A percentile compares a stretch with the other conserved stretches of the same genome.
phyloP scores from a whole-genome alignment of 345 rosid genomes.

The Acer campestre region DNA sequence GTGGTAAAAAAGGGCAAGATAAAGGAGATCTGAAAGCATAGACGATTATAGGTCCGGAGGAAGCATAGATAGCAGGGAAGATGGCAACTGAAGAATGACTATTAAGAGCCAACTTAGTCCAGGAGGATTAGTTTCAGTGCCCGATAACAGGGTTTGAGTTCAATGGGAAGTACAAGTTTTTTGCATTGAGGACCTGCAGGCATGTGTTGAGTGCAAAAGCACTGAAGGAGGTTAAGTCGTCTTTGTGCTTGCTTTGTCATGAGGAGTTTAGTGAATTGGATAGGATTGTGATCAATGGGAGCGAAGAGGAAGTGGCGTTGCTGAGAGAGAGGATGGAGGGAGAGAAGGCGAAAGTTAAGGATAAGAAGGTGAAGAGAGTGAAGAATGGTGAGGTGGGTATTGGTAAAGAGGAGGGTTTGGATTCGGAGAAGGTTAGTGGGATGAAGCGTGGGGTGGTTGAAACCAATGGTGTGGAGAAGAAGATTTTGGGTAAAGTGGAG shows the following conservation, averaged over 20 bases:
- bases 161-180: constrained; percentile 83
- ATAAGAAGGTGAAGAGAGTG: constrained; percentile 65
- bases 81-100: no score
- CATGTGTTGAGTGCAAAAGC: constrained; percentile 95
- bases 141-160: constrained; percentile 82
- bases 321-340: constrained; percentile 70
- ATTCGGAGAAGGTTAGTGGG: constrained; percentile 27
- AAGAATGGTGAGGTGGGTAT: constrained; percentile 41
- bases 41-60: no score
- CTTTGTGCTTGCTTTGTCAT: constrained; percentile 85
- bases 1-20: no score
- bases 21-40: no score
- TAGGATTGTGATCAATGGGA: constrained; percentile 82
- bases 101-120: no score
- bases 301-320: constrained; percentile 66
- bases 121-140: constrained; percentile 87
- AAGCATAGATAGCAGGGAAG: no score
- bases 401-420: constrained; percentile 27
- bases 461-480: constrained; percentile 38
- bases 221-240: constrained; percentile 89
- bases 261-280: constrained; percentile 63
- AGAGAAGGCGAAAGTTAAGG: constrained; percentile 39
- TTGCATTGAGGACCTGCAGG: constrained; percentile 72
- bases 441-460: constrained; percentile 44
- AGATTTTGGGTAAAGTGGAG: constrained; percentile 35